phyloP scores from a whole-genome alignment of 768 basidiomycete species.

The Fomitopsis pulvina region DNA sequence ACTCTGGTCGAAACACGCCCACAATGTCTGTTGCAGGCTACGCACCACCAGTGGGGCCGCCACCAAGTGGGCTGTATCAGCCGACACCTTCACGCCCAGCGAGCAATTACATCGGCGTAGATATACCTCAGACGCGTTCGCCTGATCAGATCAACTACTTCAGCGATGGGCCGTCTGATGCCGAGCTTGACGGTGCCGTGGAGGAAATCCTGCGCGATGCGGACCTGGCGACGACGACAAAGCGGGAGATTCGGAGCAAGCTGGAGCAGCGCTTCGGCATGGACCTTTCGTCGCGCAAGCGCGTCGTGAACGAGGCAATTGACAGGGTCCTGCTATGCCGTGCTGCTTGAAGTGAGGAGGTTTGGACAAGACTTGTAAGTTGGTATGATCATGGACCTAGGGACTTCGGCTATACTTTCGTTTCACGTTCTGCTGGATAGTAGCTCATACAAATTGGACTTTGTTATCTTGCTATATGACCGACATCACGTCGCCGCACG shows the following conservation, averaged over 20 bases:
- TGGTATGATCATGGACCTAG: background rate
- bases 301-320: conserved; percentile 70
- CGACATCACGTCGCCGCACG: no score
- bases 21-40: conserved; percentile 15
- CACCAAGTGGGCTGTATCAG: conserved; percentile 39
- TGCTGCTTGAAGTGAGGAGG: conserved; percentile 12
- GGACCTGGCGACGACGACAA: conserved; percentile 87
- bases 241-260: conserved; percentile 80
- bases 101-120: conserved; percentile 74
- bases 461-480: no score
- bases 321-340: conserved; percentile 62
- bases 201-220: conserved; percentile 67
- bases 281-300: conserved; percentile 67
- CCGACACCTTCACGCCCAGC: conserved; percentile 63
- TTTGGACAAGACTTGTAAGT: background rate
- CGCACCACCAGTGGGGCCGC: conserved; percentile 1
- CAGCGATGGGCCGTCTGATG: conserved; percentile 49
- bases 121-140: conserved; percentile 47
- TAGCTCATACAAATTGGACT: no score
- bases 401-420: background rate
- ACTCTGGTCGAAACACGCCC: conserved; percentile 71
- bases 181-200: conserved; percentile 69
- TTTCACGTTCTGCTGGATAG: no score
- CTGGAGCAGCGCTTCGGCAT: conserved; percentile 79
- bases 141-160: conserved; percentile 46